Base-by-base conservation (phyloP, 192 early-diverging fungal genomes). In the Backusella psychrophila region DNA sequence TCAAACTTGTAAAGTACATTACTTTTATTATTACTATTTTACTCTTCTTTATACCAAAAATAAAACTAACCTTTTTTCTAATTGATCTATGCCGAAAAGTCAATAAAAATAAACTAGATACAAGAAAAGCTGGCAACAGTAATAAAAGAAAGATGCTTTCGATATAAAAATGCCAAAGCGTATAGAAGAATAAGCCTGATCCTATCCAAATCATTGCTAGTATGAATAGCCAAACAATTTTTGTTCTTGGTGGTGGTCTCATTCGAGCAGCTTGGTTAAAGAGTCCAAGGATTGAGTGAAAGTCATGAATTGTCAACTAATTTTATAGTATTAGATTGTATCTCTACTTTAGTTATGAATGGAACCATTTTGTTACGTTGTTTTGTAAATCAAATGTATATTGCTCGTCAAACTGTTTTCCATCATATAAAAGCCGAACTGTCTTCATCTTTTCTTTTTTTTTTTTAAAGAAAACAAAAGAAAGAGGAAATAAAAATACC, bases 1-100 rank as follows among this genome's bases (percentile, higher is more conserved):
- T 82, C 81, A 78, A 82, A 82, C 78, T 79, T 29, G 26, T 42
- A 68, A 75, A 63, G 21, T 5, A 56, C 8, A 21, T 21, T 8
- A 3, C 8, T n/a, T 9, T 56, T 56, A 63, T 12, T 26, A 63
- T 11, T 63, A 31, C 3, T 63, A 63, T n/a, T 49, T 44, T 17
- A 44, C 42, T 44, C 53, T n/a, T 56, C 8, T 14, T 14, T 29
- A 63, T 63, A 12, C 6, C 23, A 63, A 39, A 39, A 14, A 21
- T 15, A 21, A 29, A 29, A 12, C 21, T 29, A 29, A 63, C 56
- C 56, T 63, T 23, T 29, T 63, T 63, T 63, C 23, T 29, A 23
- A 63, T 63, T 63, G 56, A 29, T 29, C 21, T 63, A n/a, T 63
- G 26, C 3, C 21, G 23, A 29, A 14, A 63, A 29, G 8, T 9